Percentiles rank a stretch among this genome's conserved stretches.
phyloP scores from a whole-genome alignment of 768 basidiomycete species.

The Mycena chlorophos region DNA sequence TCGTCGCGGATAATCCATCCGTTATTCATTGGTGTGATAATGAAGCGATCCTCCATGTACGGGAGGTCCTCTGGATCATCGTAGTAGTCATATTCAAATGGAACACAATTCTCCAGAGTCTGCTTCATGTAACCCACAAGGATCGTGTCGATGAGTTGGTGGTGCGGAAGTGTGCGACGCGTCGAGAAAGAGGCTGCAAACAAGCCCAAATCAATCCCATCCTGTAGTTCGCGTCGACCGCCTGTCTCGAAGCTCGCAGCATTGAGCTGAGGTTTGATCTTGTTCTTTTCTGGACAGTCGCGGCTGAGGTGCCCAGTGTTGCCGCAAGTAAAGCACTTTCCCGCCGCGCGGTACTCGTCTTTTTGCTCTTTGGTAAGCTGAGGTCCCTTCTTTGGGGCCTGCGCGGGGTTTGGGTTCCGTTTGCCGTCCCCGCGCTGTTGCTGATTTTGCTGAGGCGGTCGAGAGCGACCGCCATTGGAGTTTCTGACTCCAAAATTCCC shows the following conservation, averaged over 20 bases:
- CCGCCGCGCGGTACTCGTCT: slow-evolving; percentile 11
- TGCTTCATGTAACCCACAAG: slow-evolving; percentile 1
- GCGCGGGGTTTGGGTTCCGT: neutral
- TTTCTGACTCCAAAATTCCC: too few relatives aligned
- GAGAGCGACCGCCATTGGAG: too few relatives aligned
- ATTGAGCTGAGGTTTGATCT: neutral
- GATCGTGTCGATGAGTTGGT: neutral
- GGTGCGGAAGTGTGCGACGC: neutral
- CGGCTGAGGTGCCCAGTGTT: slow-evolving; percentile 9
- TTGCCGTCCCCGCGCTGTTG: neutral
- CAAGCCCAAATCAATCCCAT: neutral
- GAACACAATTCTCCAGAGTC: neutral
- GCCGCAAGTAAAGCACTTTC: slow-evolving; percentile 15
- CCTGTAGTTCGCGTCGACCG: neutral
- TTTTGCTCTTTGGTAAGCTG: slow-evolving; percentile 1
- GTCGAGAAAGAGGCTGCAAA: neutral
- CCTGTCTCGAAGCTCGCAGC: slow-evolving; percentile 3
- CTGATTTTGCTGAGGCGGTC: neutral
- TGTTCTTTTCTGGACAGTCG: slow-evolving; percentile 13
- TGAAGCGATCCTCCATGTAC: neutral
- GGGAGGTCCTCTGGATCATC: slow-evolving; percentile 1
- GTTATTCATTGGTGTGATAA: neutral
- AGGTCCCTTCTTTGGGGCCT: neutral
- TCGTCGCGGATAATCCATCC: slow-evolving; percentile 3
- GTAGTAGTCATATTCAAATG: slow-evolving; percentile 5